A percentile compares a stretch with the other conserved stretches of the same genome.
Evolutionary conservation across 1,139 yeast genomes (phyloP).

Genomic region (Nadsonia starkeyi-henricii): DNA sequence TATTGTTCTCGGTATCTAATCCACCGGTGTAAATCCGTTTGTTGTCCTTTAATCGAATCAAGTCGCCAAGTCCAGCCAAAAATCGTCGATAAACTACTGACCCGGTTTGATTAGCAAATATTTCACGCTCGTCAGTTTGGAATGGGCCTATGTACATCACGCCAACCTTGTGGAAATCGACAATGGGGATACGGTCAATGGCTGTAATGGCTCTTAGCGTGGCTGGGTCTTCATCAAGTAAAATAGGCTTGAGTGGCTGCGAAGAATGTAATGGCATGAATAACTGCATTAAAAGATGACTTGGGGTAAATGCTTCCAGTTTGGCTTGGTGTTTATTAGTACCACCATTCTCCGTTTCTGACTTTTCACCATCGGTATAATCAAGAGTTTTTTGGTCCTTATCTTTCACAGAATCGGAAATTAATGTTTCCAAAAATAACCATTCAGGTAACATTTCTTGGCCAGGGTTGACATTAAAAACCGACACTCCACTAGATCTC

Average conservation of each 20-base stretch:
- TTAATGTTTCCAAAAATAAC: not conserved
- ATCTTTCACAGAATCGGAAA: not conserved
- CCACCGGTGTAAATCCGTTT: slow-evolving; percentile 62
- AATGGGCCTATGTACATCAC: slow-evolving; percentile 57
- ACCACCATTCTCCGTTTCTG: not conserved
- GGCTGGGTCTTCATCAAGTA: slow-evolving; percentile 34
- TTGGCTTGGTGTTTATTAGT: slow-evolving; percentile 3
- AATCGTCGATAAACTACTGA: slow-evolving; percentile 50
- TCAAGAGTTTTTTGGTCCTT: not conserved
- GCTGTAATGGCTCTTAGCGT: slow-evolving; percentile 46
- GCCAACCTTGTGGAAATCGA: slow-evolving; percentile 70
- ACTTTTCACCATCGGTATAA: slow-evolving; percentile 4
- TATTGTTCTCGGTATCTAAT: slow-evolving; percentile 49
- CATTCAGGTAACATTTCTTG: slow-evolving; percentile 26
- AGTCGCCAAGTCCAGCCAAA: slow-evolving; percentile 41
- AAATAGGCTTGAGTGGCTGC: slow-evolving; percentile 24
- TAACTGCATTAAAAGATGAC: slow-evolving; percentile 27
- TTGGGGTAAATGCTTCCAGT: slow-evolving; percentile 18
- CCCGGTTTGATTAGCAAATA: slow-evolving; percentile 52
- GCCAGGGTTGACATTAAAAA: slow-evolving; percentile 34
- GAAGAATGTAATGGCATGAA: slow-evolving; percentile 17
- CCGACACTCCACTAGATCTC: slow-evolving; percentile 53
- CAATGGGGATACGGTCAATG: slow-evolving; percentile 65
- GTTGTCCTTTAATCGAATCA: slow-evolving; percentile 43
- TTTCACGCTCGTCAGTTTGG: slow-evolving; percentile 50